Base-by-base conservation (phyloP, 2,329 filamentous ascomycete species). In the Diaporthe citriasiana region DNA sequence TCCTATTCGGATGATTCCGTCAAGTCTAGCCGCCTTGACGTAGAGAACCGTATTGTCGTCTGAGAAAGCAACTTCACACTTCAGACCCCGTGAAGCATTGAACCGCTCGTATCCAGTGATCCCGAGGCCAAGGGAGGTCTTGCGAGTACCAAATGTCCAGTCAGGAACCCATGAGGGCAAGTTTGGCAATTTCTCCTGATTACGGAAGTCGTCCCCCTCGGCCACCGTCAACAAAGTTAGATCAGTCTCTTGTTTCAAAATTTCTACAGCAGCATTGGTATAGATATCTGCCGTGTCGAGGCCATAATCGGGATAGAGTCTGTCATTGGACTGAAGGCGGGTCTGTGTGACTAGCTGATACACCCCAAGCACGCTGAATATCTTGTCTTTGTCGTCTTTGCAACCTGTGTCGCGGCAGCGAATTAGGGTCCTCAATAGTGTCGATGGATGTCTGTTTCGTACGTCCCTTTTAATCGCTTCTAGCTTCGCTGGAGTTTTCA, bases 51-150 rank as follows among this genome's bases (percentile, higher is more conserved):
- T 55, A 13, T 70, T 40, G 51, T 70, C 66, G 33, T 9, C 30
- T 69, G 13, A 38, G 9, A 55, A 69, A 7, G 27, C 38, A 19
- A 55, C 30, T 40, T 25, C 33, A 5, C 65, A 35, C 1, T 69
- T 9, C n/a, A 33, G 33, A 10, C 5, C 9, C 25, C 22, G 8
- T 10, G 51, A 12, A 22, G 47, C 35, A 22, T 57, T 53, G 25
- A 70, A 70, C 17, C 66, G 51, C 10, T 42, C 19, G 38, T 70
- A 70, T 33, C 51, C 66, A 57, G 66, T 70, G 15, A 70, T 47
- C 2, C 66, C 66, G 8, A 70, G 38, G 15, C 66, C 66, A 12
- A 70, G 35, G 15, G 66, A 70, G 6, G 35, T 40, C 27, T 55
- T 55, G 9, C 12, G 35, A 5, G 19, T 38, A 17, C 33, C 33